phyloP scores from a whole-genome alignment of 2,329 filamentous ascomycete genomes.

The Trichophyton equinum region DNA sequence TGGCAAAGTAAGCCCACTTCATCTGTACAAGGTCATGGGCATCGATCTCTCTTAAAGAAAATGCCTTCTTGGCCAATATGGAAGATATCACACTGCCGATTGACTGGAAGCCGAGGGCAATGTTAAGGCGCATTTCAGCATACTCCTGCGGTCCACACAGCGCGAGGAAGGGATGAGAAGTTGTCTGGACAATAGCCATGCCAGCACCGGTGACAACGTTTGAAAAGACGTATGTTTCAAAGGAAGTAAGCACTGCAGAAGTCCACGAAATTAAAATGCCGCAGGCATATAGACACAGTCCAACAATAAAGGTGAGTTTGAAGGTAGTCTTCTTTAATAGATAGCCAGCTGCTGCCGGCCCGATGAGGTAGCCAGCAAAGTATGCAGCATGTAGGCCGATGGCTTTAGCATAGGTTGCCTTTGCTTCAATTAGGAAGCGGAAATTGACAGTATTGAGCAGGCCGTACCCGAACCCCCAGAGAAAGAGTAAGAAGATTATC shows the following conservation, averaged over 20 bases:
- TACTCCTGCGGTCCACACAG: conserved; percentile 50
- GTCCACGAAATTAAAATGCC: conserved; percentile 53
- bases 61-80: conserved; percentile 45
- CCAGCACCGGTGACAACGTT: conserved; percentile 52
- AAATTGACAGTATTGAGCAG: conserved; percentile 68
- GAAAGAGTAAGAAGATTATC: conserved; percentile 69
- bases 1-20: conserved; percentile 54
- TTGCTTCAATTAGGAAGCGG: conserved; percentile 44
- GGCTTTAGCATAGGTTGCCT: conserved; percentile 35
- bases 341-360: conserved; percentile 42
- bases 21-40: conserved; percentile 45
- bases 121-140: conserved; percentile 47
- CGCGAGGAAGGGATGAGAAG: conserved; percentile 50
- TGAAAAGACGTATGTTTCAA: conserved; percentile 47
- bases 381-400: conserved; percentile 48
- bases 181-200: conserved; percentile 47
- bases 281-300: conserved; percentile 50
- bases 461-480: conserved; percentile 87
- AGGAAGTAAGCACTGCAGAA: conserved; percentile 49
- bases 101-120: conserved; percentile 51
- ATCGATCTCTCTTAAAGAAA: conserved; percentile 40
- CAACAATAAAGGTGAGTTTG: conserved; percentile 49
- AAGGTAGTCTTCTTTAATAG: conserved; percentile 49
- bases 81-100: conserved; percentile 48
- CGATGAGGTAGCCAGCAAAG: conserved; percentile 46